These are phyloP conservation scores for Leishmania mexicana DNA, from an alignment of 208 protist species.

Conservation along the genomic window DNA sequence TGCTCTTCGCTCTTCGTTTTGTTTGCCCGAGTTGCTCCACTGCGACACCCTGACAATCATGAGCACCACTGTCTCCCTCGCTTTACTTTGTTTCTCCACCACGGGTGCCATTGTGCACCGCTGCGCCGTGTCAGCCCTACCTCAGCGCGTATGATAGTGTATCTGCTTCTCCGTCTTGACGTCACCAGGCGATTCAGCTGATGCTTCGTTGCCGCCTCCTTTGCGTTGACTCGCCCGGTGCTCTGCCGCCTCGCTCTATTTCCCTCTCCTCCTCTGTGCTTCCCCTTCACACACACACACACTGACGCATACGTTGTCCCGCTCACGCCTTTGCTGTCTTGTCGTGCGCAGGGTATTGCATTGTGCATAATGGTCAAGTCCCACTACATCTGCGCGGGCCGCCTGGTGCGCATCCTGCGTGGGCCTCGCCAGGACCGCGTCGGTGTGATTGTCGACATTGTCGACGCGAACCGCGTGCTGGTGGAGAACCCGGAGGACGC, in stretches of 20 bases:
- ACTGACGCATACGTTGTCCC: slow-evolving; percentile 6
- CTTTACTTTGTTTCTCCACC: background rate
- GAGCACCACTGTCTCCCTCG: background rate
- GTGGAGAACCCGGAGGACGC: slow-evolving; percentile 89
- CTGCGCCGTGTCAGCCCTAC: background rate
- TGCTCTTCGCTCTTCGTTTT: slow-evolving; percentile 1
- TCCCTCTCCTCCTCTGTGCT: slow-evolving; percentile 1
- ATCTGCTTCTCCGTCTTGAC: background rate
- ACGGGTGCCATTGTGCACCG: background rate
- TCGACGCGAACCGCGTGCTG: slow-evolving; percentile 89
- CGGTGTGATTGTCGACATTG: slow-evolving; percentile 85
- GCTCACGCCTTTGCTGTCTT: slow-evolving; percentile 11
- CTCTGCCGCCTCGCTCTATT: background rate
- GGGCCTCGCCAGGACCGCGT: slow-evolving; percentile 66
- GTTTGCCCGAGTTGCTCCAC: background rate
- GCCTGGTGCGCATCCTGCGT: slow-evolving; percentile 68
- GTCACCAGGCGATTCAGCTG: background rate
- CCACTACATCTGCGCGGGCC: slow-evolving; percentile 58
- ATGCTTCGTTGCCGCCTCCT: slow-evolving; percentile 1
- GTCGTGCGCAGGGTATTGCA: slow-evolving; percentile 29
- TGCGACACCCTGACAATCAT: background rate
- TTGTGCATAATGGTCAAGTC: slow-evolving; percentile 63
- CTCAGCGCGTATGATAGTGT: slow-evolving; percentile 1
- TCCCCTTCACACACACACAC: background rate
- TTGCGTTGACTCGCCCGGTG: background rate